Evolutionary conservation across 495 filamentous ascomycete species (phyloP).

Genomic region (Neurospora sp.): DNA sequence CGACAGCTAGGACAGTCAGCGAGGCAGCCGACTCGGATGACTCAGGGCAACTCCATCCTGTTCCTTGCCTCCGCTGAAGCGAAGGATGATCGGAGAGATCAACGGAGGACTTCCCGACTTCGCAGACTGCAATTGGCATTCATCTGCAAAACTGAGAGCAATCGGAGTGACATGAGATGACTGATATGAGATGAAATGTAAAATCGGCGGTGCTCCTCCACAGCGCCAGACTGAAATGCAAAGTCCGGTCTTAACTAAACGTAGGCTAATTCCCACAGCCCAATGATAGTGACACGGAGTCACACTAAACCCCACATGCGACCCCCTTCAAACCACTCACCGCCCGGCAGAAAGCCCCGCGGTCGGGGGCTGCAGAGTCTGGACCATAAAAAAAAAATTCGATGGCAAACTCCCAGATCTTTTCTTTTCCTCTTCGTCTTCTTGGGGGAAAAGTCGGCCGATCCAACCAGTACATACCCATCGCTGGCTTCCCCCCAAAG

Average conservation of each 20-base stretch:
- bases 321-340: constrained; percentile 9
- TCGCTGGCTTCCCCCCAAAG: constrained; percentile 23
- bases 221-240: neutral
- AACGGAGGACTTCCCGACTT: neutral
- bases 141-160: neutral
- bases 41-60: neutral
- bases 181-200: neutral
- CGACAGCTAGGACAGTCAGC: neutral
- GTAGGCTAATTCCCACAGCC: neutral
- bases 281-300: neutral
- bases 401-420: constrained; percentile 8
- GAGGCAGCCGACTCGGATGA: neutral
- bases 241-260: neutral
- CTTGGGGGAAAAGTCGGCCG: constrained; percentile 27
- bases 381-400: constrained; percentile 20
- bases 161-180: neutral
- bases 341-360: constrained; percentile 18
- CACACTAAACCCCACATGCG: neutral
- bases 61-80: neutral
- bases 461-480: constrained; percentile 10
- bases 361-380: constrained; percentile 1
- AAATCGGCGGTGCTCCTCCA: neutral
- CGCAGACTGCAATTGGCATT: neutral
- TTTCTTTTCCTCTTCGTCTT: constrained; percentile 16
- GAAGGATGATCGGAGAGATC: neutral